Base-by-base conservation (phyloP, 2,329 filamentous ascomycete species). In the Nemania abortiva region DNA sequence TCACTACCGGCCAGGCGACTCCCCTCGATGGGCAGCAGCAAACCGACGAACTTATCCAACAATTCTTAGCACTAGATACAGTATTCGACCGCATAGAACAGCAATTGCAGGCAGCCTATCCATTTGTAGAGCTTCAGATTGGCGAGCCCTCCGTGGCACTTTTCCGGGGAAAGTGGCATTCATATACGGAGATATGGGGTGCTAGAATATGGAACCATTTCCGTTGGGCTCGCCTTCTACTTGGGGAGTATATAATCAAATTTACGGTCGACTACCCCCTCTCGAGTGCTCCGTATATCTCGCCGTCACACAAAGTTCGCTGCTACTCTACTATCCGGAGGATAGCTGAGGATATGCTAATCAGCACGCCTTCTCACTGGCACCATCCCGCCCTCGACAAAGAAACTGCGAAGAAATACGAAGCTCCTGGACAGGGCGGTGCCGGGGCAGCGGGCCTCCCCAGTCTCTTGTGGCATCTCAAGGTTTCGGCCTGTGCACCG, bases 191-290 rank as follows among this genome's bases (percentile, higher is more conserved):
- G 69, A 83, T 88, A 63, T 88, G 84, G 82, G 79, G 83, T 20
- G 86, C 84, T 9, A 83, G 85, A 27, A 82, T 87, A 49, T 90
- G 86, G 86, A 88, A 87, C 68, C 85, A 90, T 71, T 89, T 86
- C 72, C 86, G 89, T 27, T 89, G 87, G 82, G 82, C 83, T 6
- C 84, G 87, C n/a, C 84, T 89, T 27, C 77, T 89, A 10, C 75
- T 84, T 18, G 85, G 83, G 74, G 83, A 88, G 69, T 80, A 83
- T 50, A 82, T 90, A 13, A 76, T 87, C 10, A 79, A 81, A 11
- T 75, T 82, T 37, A 76, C 77, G 5, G 77, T 78, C 47, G 74
- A 74, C 0, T 82, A 81, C 63, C 85, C 85, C 0, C 58, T 73
- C 6, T 84, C 82, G 4, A 80, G 80, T 56, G 68, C 72, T 3